phyloP scores from a whole-genome alignment of 306 rosid species.

The Pyrus betulifolia region DNA sequence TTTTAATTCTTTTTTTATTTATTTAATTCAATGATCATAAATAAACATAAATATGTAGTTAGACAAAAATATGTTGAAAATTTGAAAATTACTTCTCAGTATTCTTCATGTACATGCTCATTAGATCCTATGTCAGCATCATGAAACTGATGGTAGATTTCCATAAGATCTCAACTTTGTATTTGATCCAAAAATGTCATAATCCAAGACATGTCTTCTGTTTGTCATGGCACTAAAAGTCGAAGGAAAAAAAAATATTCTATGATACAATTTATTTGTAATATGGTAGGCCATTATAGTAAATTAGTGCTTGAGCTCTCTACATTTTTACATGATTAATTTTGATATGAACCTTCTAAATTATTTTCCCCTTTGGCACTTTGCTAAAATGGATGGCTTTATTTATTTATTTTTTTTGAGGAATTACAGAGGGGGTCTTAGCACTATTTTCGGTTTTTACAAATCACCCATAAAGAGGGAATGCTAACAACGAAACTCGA shows the following conservation, averaged over 20 bases:
- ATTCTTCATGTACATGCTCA: background rate
- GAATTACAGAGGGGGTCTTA: too few species aligned
- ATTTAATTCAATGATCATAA: background rate
- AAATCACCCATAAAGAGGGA: too few species aligned
- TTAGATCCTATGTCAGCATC: slow-evolving; percentile 10
- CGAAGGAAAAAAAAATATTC: background rate
- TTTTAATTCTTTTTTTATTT: too few species aligned
- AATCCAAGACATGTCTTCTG: background rate
- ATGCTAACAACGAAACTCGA: too few species aligned
- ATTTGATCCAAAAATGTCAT: background rate
- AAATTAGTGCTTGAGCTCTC: background rate
- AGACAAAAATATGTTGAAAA: background rate
- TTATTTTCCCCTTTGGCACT: background rate
- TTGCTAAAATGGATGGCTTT: background rate
- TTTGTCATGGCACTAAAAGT: background rate
- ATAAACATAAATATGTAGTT: background rate
- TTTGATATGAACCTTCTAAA: background rate
- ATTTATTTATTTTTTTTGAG: background rate
- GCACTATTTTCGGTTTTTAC: too few species aligned
- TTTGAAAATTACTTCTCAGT: background rate
- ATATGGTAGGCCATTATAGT: too few species aligned
- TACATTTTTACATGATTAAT: background rate
- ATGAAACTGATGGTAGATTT: background rate
- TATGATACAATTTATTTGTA: background rate
- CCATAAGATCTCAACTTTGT: background rate